Conservation (phyloP, 305 asterid genomes). For the Rubia tinctorum region DNA sequence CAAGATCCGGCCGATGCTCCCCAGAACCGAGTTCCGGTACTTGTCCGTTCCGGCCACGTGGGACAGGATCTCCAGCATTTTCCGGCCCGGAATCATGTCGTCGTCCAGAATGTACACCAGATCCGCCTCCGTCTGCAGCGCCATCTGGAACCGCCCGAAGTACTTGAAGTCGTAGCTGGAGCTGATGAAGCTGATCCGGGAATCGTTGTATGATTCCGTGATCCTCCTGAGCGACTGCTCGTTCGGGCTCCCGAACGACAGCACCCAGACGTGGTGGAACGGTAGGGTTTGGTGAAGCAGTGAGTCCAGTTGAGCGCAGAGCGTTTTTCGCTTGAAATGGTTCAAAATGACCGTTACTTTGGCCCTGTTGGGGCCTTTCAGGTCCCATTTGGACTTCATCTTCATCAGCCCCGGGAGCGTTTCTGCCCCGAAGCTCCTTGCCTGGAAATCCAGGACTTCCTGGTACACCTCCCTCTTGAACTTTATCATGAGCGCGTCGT, state of each 20-base stretch:
- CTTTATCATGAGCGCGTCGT: slow-evolving; percentile 65
- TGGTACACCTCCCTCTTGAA: slow-evolving; percentile 61
- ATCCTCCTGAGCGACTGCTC: slow-evolving; percentile 48
- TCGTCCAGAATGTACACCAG: slow-evolving; percentile 80
- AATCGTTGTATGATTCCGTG: slow-evolving; percentile 56
- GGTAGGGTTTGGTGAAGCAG: slow-evolving; percentile 73
- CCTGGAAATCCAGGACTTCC: slow-evolving; percentile 57
- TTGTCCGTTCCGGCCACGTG: slow-evolving; percentile 87
- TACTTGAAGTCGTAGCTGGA: slow-evolving; percentile 88
- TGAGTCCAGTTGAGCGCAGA: slow-evolving; percentile 82
- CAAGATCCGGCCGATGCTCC: slow-evolving; percentile 88
- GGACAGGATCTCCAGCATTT: slow-evolving; percentile 72
- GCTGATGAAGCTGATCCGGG: slow-evolving; percentile 68
- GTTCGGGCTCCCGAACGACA: slow-evolving; percentile 88
- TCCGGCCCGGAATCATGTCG: slow-evolving; percentile 89
- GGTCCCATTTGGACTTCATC: slow-evolving; percentile 77
- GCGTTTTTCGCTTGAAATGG: slow-evolving; percentile 84
- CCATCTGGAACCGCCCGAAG: slow-evolving; percentile 93
- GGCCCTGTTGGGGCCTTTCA: slow-evolving; percentile 33
- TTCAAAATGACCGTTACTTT: slow-evolving; percentile 70
- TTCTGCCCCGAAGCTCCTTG: slow-evolving; percentile 42
- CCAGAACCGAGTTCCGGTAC: slow-evolving; percentile 74
- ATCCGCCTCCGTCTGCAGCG: slow-evolving; percentile 81
- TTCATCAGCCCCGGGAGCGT: slow-evolving; percentile 53
- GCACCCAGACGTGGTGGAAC: slow-evolving; percentile 87